phyloP scores from a whole-genome alignment of 1,284 basidiomycete genomes.

The Takashimella koratensis region DNA sequence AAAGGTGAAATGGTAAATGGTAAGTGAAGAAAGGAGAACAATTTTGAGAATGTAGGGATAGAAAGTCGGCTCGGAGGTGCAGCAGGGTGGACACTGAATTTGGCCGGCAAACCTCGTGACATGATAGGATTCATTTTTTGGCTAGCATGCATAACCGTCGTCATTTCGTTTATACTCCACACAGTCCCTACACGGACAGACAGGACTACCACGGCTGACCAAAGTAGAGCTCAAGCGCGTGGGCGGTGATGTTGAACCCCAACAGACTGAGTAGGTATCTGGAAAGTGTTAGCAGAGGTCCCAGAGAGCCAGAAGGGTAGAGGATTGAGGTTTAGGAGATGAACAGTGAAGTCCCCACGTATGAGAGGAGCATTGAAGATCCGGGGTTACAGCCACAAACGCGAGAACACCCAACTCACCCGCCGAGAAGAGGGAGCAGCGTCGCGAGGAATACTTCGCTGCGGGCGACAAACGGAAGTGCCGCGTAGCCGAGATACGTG shows the following conservation, averaged over 20 bases:
- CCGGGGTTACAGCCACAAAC: neutral
- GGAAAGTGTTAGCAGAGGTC: neutral
- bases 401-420: conserved; percentile 42
- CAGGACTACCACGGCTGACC: conserved; percentile 45
- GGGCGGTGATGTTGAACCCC: conserved; percentile 81
- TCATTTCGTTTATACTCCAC: no score
- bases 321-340: neutral
- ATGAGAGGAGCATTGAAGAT: neutral
- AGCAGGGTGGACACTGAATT: no score
- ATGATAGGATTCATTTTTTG: no score
- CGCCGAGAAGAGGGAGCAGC: conserved; percentile 73
- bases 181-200: no score
- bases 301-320: neutral
- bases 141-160: no score
- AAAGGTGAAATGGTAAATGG: no score
- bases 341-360: no score
- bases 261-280: conserved; percentile 75
- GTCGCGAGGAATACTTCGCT: conserved; percentile 82
- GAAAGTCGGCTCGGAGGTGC: no score
- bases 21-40: no score
- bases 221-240: conserved; percentile 74
- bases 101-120: no score
- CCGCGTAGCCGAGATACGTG: conserved; percentile 78
- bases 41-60: no score
- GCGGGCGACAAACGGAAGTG: conserved; percentile 84